Percentiles rank a stretch among this genome's conserved stretches.
Evolutionary conservation across 306 rosid genomes (phyloP).

Genomic region (Quillaja saponaria): DNA sequence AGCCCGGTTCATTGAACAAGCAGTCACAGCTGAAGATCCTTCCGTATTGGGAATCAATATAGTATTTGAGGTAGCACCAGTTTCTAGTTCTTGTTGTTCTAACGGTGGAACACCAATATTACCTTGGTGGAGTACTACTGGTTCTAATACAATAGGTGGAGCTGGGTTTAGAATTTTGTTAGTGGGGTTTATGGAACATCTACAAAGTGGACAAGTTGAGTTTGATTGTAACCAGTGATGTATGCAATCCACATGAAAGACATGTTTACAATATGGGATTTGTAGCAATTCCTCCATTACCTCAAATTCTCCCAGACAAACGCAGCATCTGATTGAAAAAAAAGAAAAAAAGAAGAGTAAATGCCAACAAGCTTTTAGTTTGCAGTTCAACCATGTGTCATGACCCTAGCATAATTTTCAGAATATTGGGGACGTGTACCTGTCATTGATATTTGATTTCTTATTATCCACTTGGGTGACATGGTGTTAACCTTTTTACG

Average conservation of each 20-base stretch:
- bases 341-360: background rate
- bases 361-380: background rate
- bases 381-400: conserved; percentile 1
- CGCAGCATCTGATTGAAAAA: conserved; percentile 61
- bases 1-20: background rate
- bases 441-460: conserved; percentile 20
- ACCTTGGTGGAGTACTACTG: background rate
- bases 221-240: conserved; percentile 71
- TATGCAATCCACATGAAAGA: conserved; percentile 78
- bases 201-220: conserved; percentile 82
- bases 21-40: conserved; percentile 8
- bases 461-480: conserved; percentile 19
- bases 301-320: conserved; percentile 81
- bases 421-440: background rate
- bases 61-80: background rate
- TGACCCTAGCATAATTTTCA: too few relatives aligned
- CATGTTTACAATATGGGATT: conserved; percentile 72
- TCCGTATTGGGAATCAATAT: background rate
- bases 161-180: conserved; percentile 7
- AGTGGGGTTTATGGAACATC: conserved; percentile 60
- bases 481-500: conserved; percentile 2
- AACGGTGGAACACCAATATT: conserved; percentile 8
- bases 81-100: conserved; percentile 13
- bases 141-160: conserved; percentile 1
- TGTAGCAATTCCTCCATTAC: conserved; percentile 70